These are phyloP conservation scores for Mycena metata DNA, from an alignment of 768 basidiomycete species.

Conservation along the genomic window DNA sequence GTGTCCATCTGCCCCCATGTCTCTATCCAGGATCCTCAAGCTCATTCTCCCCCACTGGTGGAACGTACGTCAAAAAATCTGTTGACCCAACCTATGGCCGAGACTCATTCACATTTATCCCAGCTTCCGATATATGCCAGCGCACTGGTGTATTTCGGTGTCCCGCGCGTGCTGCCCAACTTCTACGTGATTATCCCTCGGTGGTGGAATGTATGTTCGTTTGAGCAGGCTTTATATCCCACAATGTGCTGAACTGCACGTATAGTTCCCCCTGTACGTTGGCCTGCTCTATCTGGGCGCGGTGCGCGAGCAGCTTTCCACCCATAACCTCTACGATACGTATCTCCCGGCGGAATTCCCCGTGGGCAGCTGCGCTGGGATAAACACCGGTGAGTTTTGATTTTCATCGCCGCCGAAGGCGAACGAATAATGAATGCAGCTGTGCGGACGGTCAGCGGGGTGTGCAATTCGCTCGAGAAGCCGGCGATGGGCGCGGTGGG, in stretches of 20 bases:
- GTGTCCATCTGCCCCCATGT: no score
- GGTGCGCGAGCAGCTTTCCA: constrained; percentile 17
- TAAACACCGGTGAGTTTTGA: constrained; percentile 20
- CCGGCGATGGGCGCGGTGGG: constrained; percentile 29
- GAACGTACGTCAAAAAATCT: constrained; percentile 4
- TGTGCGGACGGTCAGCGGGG: constrained; percentile 25
- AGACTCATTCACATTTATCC: background rate
- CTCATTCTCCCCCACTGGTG: background rate
- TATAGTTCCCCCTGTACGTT: constrained; percentile 26
- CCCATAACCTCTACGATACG: constrained; percentile 32
- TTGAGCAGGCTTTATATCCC: no score
- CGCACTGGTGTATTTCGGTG: background rate
- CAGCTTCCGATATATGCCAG: constrained; percentile 9
- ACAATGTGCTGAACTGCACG: background rate
- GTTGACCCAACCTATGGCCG: background rate
- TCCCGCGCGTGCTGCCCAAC: background rate
- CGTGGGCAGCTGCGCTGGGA: constrained; percentile 10
- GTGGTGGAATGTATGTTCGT: constrained; percentile 23
- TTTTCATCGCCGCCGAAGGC: no score
- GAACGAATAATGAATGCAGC: constrained; percentile 3
- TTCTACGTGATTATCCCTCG: constrained; percentile 23
- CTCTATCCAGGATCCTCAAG: background rate
- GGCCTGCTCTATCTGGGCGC: constrained; percentile 26
- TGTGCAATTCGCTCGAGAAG: constrained; percentile 32
- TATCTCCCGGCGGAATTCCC: constrained; percentile 29